phyloP scores from a whole-genome alignment of 441 rosid species.

The Pelargonium citronellum region DNA sequence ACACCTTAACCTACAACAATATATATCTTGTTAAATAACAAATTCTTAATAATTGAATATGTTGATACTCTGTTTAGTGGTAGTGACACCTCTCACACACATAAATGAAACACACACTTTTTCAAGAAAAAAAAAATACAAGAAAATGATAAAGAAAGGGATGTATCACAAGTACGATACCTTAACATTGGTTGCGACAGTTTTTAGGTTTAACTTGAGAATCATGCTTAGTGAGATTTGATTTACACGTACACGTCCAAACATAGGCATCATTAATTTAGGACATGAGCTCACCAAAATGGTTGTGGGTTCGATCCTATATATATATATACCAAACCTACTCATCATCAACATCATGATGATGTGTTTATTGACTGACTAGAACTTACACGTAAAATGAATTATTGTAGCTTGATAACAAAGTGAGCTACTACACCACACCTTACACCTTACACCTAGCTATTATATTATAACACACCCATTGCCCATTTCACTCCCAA shows the following conservation, averaged over 20 bases:
- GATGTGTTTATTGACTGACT: conserved; percentile 24
- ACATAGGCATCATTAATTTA: conserved; percentile 17
- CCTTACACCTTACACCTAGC: conserved; percentile 9
- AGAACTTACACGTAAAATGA: conserved; percentile 18
- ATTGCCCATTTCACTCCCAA: conserved; percentile 14
- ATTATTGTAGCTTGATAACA: conserved; percentile 38
- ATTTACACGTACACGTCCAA: conserved; percentile 24
- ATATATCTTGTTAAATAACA: too few relatives aligned
- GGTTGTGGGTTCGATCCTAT: not conserved
- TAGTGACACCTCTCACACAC: too few relatives aligned
- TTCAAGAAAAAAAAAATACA: too few relatives aligned
- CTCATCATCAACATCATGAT: not conserved
- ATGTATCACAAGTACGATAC: too few relatives aligned
- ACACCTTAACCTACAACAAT: too few relatives aligned
- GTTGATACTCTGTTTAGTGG: too few relatives aligned
- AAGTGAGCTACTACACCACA: conserved; percentile 22
- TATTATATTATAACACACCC: conserved; percentile 24
- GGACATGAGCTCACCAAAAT: not conserved
- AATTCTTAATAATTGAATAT: too few relatives aligned
- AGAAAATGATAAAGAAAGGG: too few relatives aligned
- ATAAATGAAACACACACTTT: too few relatives aligned
- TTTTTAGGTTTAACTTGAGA: conserved; percentile 26
- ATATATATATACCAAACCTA: conserved; percentile 25
- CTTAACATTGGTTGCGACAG: not conserved
- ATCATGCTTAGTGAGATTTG: conserved; percentile 10